Percentiles rank a stretch among this genome's conserved stretches.
phyloP scores from a whole-genome alignment of 352 stramenopile species.

The Poterioochromonas sp. region DNA sequence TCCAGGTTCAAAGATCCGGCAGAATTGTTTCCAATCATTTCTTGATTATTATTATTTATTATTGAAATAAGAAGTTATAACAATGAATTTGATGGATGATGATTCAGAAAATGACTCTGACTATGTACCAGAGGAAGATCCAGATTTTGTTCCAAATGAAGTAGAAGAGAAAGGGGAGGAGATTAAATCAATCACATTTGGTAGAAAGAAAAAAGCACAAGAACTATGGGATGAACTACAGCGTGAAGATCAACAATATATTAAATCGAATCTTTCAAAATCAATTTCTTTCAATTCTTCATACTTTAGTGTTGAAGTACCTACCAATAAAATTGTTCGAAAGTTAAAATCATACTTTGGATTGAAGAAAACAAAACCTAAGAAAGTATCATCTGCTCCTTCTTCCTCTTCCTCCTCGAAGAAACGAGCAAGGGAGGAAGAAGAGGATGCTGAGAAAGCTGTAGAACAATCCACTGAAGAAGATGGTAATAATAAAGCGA shows the following conservation, averaged over 20 bases:
- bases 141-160: no score
- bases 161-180: not conserved
- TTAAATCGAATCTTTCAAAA: not conserved
- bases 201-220: not conserved
- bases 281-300: no score
- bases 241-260: not conserved
- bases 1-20: no score
- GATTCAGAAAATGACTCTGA: constrained; percentile 24
- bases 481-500: no score
- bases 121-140: constrained; percentile 6
- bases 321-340: not conserved
- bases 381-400: no score
- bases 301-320: not conserved
- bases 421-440: not conserved
- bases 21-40: no score
- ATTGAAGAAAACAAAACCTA: no score
- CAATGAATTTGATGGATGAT: constrained; percentile 16
- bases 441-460: not conserved
- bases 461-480: not conserved
- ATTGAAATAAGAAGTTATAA: no score
- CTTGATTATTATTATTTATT: no score
- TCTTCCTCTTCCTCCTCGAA: not conserved
- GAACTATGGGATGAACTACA: not conserved
- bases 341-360: not conserved
- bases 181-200: constrained; percentile 9